Conservation (phyloP, 108 stramenopile species). For the Asterionellopsis glacialis region DNA sequence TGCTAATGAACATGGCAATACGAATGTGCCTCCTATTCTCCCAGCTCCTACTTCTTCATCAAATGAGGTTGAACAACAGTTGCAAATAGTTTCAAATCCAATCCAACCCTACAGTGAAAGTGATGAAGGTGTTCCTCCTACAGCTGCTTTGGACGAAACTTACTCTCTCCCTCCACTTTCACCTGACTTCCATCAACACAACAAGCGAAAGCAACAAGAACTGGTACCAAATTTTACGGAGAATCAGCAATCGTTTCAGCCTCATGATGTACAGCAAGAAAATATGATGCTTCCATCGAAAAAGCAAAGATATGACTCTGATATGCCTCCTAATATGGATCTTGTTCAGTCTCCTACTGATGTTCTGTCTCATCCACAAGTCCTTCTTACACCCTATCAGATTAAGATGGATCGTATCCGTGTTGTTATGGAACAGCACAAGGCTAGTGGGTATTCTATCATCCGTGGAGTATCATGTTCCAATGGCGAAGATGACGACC, state of each 20-base stretch:
- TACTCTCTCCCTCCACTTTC: neutral
- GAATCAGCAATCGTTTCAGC: no score
- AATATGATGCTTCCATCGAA: no score
- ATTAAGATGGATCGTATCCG: conserved; percentile 4
- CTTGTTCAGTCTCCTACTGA: no score
- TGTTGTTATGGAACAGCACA: neutral
- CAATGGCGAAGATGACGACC: conserved; percentile 9
- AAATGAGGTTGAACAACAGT: neutral
- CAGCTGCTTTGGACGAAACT: neutral
- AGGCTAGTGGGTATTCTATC: neutral
- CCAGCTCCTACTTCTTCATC: no score
- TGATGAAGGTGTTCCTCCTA: neutral
- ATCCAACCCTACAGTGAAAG: neutral
- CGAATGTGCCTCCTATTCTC: no score
- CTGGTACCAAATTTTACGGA: no score
- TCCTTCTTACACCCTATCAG: conserved; percentile 1
- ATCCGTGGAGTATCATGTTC: conserved; percentile 7
- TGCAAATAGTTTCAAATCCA: conserved; percentile 1
- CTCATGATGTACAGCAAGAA: no score
- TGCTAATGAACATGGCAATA: no score
- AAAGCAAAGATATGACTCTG: no score
- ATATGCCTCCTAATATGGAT: no score
- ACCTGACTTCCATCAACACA: neutral
- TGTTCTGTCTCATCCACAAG: no score
- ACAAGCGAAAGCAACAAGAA: neutral